phyloP scores from a whole-genome alignment of 1,284 basidiomycete genomes.

The Uromyces viciae-fabae region DNA sequence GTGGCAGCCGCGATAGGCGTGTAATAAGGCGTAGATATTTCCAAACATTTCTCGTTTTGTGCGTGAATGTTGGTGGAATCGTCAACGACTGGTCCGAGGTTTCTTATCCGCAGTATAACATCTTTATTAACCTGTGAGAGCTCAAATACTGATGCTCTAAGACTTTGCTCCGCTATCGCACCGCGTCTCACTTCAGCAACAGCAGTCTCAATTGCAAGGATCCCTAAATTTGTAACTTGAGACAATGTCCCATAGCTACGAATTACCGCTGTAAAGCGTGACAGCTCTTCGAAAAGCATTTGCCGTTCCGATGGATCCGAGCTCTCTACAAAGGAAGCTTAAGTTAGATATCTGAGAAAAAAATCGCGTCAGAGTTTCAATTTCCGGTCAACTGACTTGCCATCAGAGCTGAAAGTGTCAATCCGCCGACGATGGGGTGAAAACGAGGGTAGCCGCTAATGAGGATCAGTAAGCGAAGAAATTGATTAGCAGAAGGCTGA shows the following conservation, averaged over 20 bases:
- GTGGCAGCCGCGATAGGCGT: not conserved
- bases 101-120: not conserved
- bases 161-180: not conserved
- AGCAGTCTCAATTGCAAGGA: slow-evolving; percentile 35
- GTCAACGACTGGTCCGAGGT: not conserved
- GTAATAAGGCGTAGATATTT: not conserved
- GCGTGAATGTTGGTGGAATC: not conserved
- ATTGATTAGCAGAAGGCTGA: not conserved
- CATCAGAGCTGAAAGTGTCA: slow-evolving; percentile 42
- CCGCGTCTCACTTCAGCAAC: slow-evolving; percentile 19
- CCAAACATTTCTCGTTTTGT: not conserved
- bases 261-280: slow-evolving; percentile 22
- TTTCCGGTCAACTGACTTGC: slow-evolving; percentile 15
- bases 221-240: slow-evolving; percentile 39
- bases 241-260: slow-evolving; percentile 23
- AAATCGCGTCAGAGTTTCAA: not conserved
- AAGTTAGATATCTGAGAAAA: not conserved
- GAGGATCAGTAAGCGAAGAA: not conserved
- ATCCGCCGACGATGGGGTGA: slow-evolving; percentile 39
- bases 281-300: slow-evolving; percentile 38
- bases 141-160: not conserved
- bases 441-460: slow-evolving; percentile 42
- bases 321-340: slow-evolving; percentile 18
- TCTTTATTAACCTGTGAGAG: slow-evolving; percentile 5
- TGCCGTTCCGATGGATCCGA: slow-evolving; percentile 21